Percentiles rank a stretch among this genome's conserved stretches.
phyloP scores from a whole-genome alignment of 148 eudicot species.

The Linanthus parryae region DNA sequence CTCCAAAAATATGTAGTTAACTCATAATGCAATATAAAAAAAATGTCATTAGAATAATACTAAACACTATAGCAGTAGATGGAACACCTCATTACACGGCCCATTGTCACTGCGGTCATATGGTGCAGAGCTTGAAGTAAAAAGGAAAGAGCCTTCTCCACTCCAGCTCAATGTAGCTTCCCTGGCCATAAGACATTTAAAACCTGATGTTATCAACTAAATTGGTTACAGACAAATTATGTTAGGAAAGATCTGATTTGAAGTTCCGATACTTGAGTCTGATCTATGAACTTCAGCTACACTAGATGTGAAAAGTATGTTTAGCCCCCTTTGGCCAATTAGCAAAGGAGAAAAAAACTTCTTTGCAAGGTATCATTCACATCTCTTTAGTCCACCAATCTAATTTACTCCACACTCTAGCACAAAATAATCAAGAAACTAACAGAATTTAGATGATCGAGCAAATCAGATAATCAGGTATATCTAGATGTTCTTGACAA shows the following conservation, averaged over 20 bases:
- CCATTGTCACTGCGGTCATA: slow-evolving; percentile 86
- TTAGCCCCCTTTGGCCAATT: too few relatives aligned
- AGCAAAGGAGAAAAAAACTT: too few relatives aligned
- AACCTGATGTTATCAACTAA: too few relatives aligned
- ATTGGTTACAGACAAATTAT: neutral
- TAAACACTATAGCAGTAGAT: slow-evolving; percentile 11
- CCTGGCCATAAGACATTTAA: slow-evolving; percentile 26
- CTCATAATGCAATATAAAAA: neutral
- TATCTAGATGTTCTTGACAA: too few relatives aligned
- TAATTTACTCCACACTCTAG: too few relatives aligned
- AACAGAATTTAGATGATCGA: too few relatives aligned
- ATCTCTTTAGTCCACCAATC: too few relatives aligned
- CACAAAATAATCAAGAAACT: too few relatives aligned
- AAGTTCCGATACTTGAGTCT: neutral
- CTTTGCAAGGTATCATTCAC: too few relatives aligned
- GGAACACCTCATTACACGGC: slow-evolving; percentile 60
- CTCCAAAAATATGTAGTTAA: neutral
- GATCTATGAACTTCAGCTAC: too few relatives aligned
- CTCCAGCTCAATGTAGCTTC: slow-evolving; percentile 71
- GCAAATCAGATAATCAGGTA: too few relatives aligned
- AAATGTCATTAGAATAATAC: neutral
- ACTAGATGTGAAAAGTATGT: too few relatives aligned
- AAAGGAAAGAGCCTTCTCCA: slow-evolving; percentile 78
- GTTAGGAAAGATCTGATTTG: neutral
- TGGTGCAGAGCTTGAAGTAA: slow-evolving; percentile 90